Base-by-base conservation (phyloP, 495 filamentous ascomycete species). In the Hypoxylon fragiforme region DNA sequence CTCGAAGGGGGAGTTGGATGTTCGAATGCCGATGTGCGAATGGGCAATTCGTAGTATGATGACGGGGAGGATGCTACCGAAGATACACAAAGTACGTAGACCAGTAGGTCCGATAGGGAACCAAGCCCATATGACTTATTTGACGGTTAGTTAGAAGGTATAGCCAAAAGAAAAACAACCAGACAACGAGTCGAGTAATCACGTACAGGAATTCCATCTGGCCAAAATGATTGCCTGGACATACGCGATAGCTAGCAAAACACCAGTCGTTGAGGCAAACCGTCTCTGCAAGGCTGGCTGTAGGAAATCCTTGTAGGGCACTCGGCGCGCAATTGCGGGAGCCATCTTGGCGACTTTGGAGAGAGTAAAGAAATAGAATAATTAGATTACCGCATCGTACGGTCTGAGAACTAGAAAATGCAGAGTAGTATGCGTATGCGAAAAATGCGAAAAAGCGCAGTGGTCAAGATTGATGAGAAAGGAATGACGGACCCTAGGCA, bases 221-320 rank as follows among this genome's bases (percentile, higher is more conserved):
- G 85, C 86, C 55, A 95, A 79, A 28, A 83, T 65, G 55, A 95
- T 68, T 43, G 89, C 77, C 56, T 88, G 80, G n/a, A 81, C 18
- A 68, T 95, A 97, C 70, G 88, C 89, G 52, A 89, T 72, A 12
- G 77, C 69, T 11, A 92, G 64, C 6, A 88, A 69, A 31, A 89
- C 66, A 26, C 80, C 69, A 37, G 85, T 86, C 22, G 90, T 89
- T 45, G 81, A 80, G 32, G 85, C 84, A 76, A 97, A 97, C 50
- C 91, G 80, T 58, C 89, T 80, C 68, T 98, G 94, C 44, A 97
- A 73, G 32, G 88, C 81, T 26, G 94, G 92, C 31, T 92, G 96
- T 50, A 97, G 73, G 70, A 95, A 91, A 64, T 95, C 88, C 75
- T 92, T 85, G 66, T 96, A 97, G 32, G 73, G 71, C 49, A 64